Evolutionary conservation across 495 filamentous ascomycete species (phyloP).

Genomic region (Stereocaulon alpinum): DNA sequence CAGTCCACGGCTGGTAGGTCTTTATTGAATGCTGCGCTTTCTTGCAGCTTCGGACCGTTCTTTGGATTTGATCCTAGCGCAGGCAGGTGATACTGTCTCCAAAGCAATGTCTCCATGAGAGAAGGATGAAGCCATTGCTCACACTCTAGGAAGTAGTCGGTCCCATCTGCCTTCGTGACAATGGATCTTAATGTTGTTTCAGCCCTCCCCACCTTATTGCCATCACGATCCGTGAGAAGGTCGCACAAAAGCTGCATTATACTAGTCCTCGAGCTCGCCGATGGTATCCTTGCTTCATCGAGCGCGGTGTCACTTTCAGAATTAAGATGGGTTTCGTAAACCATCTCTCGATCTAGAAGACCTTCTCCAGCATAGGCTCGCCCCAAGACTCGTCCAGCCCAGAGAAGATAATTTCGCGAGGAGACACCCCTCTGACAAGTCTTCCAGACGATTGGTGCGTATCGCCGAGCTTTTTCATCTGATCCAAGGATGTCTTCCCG

Average conservation of each 20-base stretch:
- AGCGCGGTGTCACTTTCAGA: neutral
- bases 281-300: neutral
- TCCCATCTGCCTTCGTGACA: slow-evolving; percentile 43
- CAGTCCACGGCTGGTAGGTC: slow-evolving; percentile 36
- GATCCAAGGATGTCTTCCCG: slow-evolving; percentile 50
- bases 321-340: slow-evolving; percentile 39
- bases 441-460: slow-evolving; percentile 59
- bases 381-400: slow-evolving; percentile 77
- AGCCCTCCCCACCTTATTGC: slow-evolving; percentile 56
- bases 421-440: slow-evolving; percentile 53
- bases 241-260: slow-evolving; percentile 57
- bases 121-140: slow-evolving; percentile 33
- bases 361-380: slow-evolving; percentile 72
- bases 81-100: slow-evolving; percentile 37
- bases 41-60: neutral
- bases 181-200: slow-evolving; percentile 69
- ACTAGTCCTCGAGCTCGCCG: slow-evolving; percentile 22
- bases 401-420: slow-evolving; percentile 61
- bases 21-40: slow-evolving; percentile 18
- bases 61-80: slow-evolving; percentile 1
- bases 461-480: slow-evolving; percentile 49
- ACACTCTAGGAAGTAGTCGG: slow-evolving; percentile 38
- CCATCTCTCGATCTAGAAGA: slow-evolving; percentile 45
- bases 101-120: slow-evolving; percentile 35
- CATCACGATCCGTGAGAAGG: slow-evolving; percentile 54